phyloP scores from a whole-genome alignment of 805 yeast species.

The Myxozyma mucilagina region DNA sequence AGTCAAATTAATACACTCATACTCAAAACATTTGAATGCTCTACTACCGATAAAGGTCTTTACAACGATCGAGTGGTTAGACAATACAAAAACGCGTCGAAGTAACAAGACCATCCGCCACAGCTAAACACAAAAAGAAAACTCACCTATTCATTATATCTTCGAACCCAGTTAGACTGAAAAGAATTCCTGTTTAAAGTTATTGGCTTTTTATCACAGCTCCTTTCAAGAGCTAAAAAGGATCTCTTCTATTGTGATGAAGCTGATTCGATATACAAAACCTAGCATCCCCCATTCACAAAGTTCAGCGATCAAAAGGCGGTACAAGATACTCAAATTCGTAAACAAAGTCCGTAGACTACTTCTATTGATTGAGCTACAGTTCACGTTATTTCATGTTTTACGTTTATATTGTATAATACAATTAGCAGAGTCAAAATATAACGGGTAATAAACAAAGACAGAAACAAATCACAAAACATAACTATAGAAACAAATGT shows the following conservation, averaged over 20 bases:
- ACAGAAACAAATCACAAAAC: not conserved
- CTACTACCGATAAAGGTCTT: not conserved
- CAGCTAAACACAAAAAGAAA: not conserved
- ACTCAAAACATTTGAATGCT: not conserved
- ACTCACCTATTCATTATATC: conserved; percentile 1
- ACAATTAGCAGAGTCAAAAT: not conserved
- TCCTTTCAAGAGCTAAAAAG: not conserved
- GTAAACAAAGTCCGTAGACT: too few species aligned
- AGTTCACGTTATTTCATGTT: not conserved
- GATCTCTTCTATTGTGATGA: too few species aligned
- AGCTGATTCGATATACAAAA: too few species aligned
- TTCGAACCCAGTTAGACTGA: not conserved
- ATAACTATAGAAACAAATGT: not conserved
- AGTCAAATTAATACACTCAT: not conserved
- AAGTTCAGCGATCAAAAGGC: too few species aligned
- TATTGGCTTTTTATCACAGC: not conserved
- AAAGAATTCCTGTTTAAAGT: not conserved
- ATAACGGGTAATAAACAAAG: not conserved
- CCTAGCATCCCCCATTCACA: too few species aligned
- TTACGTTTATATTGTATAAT: not conserved
- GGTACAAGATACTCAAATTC: too few species aligned
- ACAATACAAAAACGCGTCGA: not conserved
- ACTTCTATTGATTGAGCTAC: too few species aligned
- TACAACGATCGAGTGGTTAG: not conserved
- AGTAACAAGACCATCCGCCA: not conserved